Conservation (phyloP, 768 basidiomycete genomes). For the Russula griseocarnosa region DNA sequence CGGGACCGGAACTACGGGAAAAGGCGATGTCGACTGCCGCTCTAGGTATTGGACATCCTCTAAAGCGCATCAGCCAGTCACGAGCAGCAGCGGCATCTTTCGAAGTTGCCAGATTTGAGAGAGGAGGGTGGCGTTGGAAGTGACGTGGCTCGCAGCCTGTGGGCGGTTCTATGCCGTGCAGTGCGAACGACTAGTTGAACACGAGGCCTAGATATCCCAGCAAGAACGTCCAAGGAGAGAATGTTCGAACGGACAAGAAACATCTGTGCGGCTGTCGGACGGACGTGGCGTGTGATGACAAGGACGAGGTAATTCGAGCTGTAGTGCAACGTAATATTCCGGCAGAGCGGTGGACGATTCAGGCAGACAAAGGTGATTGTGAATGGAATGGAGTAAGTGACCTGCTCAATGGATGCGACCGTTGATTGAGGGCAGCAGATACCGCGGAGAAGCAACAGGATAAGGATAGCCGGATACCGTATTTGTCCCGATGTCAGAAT, state of each 20-base stretch:
- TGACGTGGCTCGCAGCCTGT: conserved; percentile 3
- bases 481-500: conserved; percentile 3
- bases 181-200: neutral
- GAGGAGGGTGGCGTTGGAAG: conserved; percentile 27
- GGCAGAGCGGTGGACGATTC: neutral
- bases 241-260: neutral
- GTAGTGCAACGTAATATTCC: neutral
- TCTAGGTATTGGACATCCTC: conserved; percentile 42
- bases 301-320: no score
- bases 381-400: neutral
- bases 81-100: conserved; percentile 22
- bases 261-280: conserved; percentile 6
- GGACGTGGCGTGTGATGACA: neutral
- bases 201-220: neutral
- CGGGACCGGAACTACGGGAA: conserved; percentile 78
- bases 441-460: neutral
- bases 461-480: neutral
- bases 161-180: conserved; percentile 8
- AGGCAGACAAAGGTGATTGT: neutral
- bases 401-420: neutral
- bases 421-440: neutral
- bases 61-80: conserved; percentile 25
- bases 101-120: conserved; percentile 18
- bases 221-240: neutral
- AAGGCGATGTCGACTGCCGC: conserved; percentile 59